Evolutionary conservation across 2,329 filamentous ascomycete species (phyloP).

Genomic region (Colletotrichum ledebouriae): DNA sequence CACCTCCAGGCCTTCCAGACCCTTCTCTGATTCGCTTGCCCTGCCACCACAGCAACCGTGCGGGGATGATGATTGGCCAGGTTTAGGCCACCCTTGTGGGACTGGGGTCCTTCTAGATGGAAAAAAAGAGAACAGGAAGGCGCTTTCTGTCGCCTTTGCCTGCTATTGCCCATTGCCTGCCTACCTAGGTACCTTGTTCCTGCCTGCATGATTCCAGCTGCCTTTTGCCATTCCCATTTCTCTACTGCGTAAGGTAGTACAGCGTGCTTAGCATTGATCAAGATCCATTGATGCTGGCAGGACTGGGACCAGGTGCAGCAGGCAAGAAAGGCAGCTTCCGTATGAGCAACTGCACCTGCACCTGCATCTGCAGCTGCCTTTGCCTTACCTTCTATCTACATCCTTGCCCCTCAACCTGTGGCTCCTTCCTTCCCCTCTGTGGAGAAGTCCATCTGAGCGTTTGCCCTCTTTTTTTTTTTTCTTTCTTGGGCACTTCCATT

Average conservation of each 20-base stretch:
- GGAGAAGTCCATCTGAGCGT: conserved; percentile 9
- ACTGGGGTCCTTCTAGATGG: conserved; percentile 3
- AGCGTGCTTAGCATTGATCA: too few species aligned
- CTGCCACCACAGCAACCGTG: conserved; percentile 46
- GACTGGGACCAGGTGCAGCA: background rate
- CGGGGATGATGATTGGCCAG: conserved; percentile 43
- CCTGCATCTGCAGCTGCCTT: background rate
- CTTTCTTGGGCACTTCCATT: background rate
- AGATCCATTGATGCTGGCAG: too few species aligned
- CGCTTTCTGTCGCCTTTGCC: conserved; percentile 13
- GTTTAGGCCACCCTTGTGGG: background rate
- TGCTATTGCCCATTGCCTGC: too few species aligned
- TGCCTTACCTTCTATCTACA: background rate
- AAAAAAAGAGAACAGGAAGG: conserved; percentile 34
- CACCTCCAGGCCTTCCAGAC: conserved; percentile 47
- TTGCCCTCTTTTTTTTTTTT: background rate
- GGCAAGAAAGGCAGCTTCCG: background rate
- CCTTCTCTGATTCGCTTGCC: conserved; percentile 45
- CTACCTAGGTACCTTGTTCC: too few species aligned
- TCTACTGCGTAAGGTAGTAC: too few species aligned
- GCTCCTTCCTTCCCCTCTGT: conserved; percentile 11
- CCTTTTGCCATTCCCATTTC: too few species aligned
- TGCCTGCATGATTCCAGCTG: too few species aligned
- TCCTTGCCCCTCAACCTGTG: conserved; percentile 14
- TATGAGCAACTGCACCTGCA: background rate